phyloP scores from a whole-genome alignment of 2,329 filamentous ascomycete genomes.

The Neophaeococcomyces mojaviensis region DNA sequence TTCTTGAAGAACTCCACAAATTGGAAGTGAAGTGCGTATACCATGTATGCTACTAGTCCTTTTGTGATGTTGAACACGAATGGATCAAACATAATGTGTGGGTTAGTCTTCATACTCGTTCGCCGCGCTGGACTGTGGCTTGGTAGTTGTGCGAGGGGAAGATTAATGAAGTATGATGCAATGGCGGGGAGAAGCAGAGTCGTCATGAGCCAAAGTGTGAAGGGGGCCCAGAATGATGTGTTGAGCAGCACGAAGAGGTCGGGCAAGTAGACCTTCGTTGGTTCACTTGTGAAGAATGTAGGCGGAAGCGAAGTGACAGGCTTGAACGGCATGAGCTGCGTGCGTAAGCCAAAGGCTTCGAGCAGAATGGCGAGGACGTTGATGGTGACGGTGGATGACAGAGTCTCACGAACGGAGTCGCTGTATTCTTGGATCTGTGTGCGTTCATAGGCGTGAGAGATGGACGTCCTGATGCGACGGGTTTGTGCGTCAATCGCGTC shows the following conservation, averaged over 20 bases:
- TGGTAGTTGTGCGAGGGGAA: conserved; percentile 49
- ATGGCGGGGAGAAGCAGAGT: conserved; percentile 62
- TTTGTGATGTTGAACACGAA: conserved; percentile 86
- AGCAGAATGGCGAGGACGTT: conserved; percentile 60
- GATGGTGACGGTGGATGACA: conserved; percentile 66
- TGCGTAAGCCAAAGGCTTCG: conserved; percentile 63
- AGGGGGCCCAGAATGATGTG: conserved; percentile 73
- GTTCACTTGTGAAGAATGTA: conserved; percentile 46
- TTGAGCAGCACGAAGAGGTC: conserved; percentile 75
- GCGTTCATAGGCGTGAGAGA: conserved; percentile 53
- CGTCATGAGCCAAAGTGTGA: conserved; percentile 68
- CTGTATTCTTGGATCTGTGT: conserved; percentile 61
- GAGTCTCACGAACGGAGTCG: conserved; percentile 57
- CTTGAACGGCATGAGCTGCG: conserved; percentile 64
- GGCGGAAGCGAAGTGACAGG: conserved; percentile 62
- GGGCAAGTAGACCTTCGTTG: conserved; percentile 61
- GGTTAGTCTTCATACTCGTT: conserved; percentile 22
- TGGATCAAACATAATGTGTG: conserved; percentile 57
- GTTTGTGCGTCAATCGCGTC: conserved; percentile 63
- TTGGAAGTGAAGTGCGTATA: conserved; percentile 54
- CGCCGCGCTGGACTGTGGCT: conserved; percentile 29
- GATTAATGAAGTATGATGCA: conserved; percentile 83
- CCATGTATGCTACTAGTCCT: conserved; percentile 70
- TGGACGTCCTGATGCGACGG: conserved; percentile 48
- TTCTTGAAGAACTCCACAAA: conserved; percentile 32